These are phyloP conservation scores for Ceratocystis variospora DNA, from an alignment of 2,329 filamentous ascomycete genomes.

Conservation along the genomic window DNA sequence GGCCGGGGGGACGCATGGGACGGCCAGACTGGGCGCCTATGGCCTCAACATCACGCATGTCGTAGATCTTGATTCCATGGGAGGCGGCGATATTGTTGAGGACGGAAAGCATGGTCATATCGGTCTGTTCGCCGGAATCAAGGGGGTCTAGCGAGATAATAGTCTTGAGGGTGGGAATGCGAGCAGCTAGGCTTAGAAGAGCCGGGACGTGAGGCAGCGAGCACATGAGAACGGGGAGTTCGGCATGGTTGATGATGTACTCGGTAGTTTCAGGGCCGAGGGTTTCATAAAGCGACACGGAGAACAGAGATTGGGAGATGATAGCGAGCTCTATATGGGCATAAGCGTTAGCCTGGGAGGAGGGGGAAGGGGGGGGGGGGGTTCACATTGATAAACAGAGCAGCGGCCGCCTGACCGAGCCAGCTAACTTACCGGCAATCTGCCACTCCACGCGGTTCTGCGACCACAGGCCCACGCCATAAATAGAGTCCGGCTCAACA, in stretches of 20 bases:
- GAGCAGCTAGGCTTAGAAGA: conserved; percentile 64
- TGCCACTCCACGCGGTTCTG: conserved; percentile 82
- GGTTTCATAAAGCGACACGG: conserved; percentile 92
- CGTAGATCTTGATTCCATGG: conserved; percentile 64
- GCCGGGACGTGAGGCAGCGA: conserved; percentile 69
- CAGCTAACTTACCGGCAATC: conserved; percentile 46
- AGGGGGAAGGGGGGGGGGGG: neutral
- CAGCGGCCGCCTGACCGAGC: too few relatives aligned
- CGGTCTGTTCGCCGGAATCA: conserved; percentile 60
- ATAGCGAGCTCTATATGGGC: conserved; percentile 56
- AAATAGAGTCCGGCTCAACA: conserved; percentile 44
- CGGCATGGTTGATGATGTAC: conserved; percentile 88
- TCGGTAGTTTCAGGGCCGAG: conserved; percentile 82
- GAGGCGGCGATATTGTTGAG: conserved; percentile 62
- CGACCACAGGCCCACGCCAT: conserved; percentile 72
- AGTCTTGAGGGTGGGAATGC: conserved; percentile 67
- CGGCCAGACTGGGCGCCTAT: conserved; percentile 58
- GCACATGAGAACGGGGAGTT: conserved; percentile 59
- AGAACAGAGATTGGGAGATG: conserved; percentile 75
- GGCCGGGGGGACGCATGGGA: conserved; percentile 54
- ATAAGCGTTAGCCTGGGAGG: conserved; percentile 2
- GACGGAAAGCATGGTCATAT: conserved; percentile 65
- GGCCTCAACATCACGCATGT: conserved; percentile 66
- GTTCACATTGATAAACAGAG: too few relatives aligned
- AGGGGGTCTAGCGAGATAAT: conserved; percentile 79